Evolutionary conservation across 352 stramenopile species (phyloP), one percentile per base, ranked within the genome.

Genomic region (Thalassiosira pacifica): DNA sequence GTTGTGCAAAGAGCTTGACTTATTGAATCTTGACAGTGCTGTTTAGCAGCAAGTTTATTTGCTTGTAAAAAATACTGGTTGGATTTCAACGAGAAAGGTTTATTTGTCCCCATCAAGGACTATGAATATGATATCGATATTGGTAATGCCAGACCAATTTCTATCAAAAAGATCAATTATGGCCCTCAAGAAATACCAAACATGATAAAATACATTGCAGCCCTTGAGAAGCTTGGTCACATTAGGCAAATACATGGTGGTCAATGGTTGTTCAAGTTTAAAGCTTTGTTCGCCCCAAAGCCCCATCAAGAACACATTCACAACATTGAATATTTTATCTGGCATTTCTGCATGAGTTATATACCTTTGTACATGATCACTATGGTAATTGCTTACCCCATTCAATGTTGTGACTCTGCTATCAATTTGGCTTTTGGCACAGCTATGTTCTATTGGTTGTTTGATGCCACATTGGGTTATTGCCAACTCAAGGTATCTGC

Each of bases 291-390:
- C 16, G 73, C 79, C 11, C 67, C 79, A 5, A 89, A 89, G 32
- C 83, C 83, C 16, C 83, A 89, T 75, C 83, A 87, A 40, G 68
- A 89, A 26, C 26, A 85, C 34, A 22, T 78, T 4, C 37, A 18
- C 13, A 19, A 86, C 57, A 87, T 87, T 29, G 63, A 79, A 3
- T 34, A 83, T 31, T 89, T 85, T 55, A 45, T 84, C 37, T 89
- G 83, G 83, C 52, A 78, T 16, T 82, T 89, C 26, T 89, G 83
- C 59, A 61, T 89, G 0, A 87, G 75, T 24, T 89, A 89, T 40
- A 67, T 83, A 22, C 26, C 63, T 0, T 57, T 89, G 0, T 87
- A 89, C 42, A 66, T n/a, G n/a, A n/a, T n/a, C n/a, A n/a, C n/a
- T n/a, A n/a, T n/a, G n/a, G n/a, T n/a, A n/a, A n/a, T n/a, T n/a